Evolutionary conservation across 164 flowering plant genomes (phyloP).

Genomic region (Dillenia turbinata): DNA sequence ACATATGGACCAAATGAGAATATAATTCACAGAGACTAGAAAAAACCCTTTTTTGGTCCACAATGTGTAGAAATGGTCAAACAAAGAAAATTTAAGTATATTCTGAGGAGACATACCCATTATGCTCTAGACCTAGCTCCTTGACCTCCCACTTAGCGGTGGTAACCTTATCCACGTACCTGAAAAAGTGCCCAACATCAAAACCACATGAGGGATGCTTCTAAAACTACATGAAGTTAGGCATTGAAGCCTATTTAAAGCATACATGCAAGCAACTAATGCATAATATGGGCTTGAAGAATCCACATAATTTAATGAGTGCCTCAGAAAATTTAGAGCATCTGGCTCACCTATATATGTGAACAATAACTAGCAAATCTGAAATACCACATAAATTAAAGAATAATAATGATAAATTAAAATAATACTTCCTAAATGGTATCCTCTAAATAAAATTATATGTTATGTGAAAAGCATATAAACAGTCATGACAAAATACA

Average conservation of each 20-base stretch:
- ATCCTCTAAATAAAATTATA: background rate
- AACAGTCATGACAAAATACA: background rate
- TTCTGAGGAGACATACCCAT: slow-evolving; percentile 54
- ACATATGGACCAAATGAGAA: no score
- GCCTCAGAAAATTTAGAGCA: background rate
- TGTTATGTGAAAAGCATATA: no score
- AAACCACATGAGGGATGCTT: slow-evolving; percentile 2
- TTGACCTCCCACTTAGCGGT: slow-evolving; percentile 94
- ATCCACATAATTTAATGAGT: background rate
- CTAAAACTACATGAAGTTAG: no score
- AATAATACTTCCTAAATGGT: no score
- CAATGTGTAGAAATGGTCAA: background rate
- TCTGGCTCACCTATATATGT: no score
- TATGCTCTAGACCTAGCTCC: slow-evolving; percentile 97
- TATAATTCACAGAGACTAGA: no score
- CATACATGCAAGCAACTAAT: no score
- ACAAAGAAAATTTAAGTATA: background rate
- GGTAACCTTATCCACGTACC: slow-evolving; percentile 88
- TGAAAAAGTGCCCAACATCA: slow-evolving; percentile 24
- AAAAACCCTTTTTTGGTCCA: no score
- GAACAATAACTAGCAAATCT: no score
- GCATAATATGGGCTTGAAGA: background rate
- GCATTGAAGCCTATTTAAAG: no score
- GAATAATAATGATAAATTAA: no score
- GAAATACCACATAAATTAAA: no score